Conservation (phyloP, 495 filamentous ascomycete genomes). For the Neurospora sp. region DNA sequence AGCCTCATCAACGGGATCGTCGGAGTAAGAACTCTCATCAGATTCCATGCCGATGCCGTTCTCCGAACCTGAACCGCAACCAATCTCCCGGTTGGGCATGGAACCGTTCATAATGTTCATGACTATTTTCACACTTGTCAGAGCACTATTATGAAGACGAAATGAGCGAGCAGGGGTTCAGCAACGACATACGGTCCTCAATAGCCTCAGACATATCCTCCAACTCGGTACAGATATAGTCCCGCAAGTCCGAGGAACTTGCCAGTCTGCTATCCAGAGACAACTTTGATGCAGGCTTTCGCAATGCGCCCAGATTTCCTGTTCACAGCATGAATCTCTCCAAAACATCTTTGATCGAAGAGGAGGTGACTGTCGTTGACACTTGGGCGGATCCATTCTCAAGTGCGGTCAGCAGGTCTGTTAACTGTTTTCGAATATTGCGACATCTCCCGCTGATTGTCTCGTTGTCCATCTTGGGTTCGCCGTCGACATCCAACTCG, state of each 20-base stretch:
- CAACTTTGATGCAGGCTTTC: not conserved
- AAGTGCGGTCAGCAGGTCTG: not conserved
- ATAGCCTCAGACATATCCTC: not conserved
- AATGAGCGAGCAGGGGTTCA: not conserved
- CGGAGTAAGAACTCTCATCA: not conserved
- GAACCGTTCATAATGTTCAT: not conserved
- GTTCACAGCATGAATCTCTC: constrained; percentile 12
- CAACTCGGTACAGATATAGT: not conserved
- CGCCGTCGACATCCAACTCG: not conserved
- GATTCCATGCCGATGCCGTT: not conserved
- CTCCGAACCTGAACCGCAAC: not conserved
- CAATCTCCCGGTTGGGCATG: not conserved
- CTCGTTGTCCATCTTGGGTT: not conserved
- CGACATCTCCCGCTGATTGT: not conserved
- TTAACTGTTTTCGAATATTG: not conserved
- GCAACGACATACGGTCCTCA: not conserved
- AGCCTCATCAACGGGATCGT: not conserved
- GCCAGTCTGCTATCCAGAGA: constrained; percentile 7
- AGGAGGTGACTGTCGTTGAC: not conserved
- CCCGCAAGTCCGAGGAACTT: not conserved
- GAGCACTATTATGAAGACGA: not conserved
- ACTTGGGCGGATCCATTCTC: not conserved
- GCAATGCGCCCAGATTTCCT: constrained; percentile 8
- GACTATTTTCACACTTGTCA: not conserved
- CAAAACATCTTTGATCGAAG: not conserved